Evolutionary conservation across 257 asterid genomes (phyloP), one percentile per base, ranked within the genome.

Genomic region (Lycium ferocissimum): DNA sequence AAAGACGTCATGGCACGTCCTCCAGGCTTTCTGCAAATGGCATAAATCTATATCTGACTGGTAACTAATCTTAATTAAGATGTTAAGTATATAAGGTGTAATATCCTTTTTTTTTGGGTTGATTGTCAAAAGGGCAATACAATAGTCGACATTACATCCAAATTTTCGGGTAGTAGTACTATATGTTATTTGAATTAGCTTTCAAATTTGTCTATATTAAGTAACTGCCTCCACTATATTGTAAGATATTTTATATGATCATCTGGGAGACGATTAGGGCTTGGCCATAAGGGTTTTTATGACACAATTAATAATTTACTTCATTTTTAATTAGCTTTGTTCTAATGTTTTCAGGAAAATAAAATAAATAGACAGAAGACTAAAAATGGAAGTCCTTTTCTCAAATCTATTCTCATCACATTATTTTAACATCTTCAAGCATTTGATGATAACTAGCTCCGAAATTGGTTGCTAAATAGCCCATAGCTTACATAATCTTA

Each of bases 1-100:
- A 15, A 18, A 63, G 71, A 71, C 79, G 79, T 71, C 37, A 22
- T 43, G 7, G 17, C 79, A 71, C 57, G 79, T 71, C 40, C 54
- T 1, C 3, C 18, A 40, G 35, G 54, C 20, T 40, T 40, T 70
- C 45, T 67, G 33, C 20, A 70, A 62, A 40, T 70, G 79, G 15
- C 4, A 18, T 18, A 40, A 18, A 40, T 71, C 0, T 71, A 43
- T 43, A 18, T 18, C 43, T 43, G 79, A 71, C 79, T 71, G 37
- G 53, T 38, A 71, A 71, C 4, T 43, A 37, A 69, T 69, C 51
- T 69, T 0, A 69, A 69, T 70, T 38, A 70, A 38, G 53, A 70
- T 38, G 20, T 70, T 38, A 70, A 70, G 47, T 66, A 66, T 35
- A 2, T 66, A 66, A 35, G 5, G 14, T 66, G 45, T 66, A 35